Evolutionary conservation across 2,329 filamentous ascomycete species (phyloP), one percentile per base, ranked within the genome.

Genomic region (Camillea tinctor): DNA sequence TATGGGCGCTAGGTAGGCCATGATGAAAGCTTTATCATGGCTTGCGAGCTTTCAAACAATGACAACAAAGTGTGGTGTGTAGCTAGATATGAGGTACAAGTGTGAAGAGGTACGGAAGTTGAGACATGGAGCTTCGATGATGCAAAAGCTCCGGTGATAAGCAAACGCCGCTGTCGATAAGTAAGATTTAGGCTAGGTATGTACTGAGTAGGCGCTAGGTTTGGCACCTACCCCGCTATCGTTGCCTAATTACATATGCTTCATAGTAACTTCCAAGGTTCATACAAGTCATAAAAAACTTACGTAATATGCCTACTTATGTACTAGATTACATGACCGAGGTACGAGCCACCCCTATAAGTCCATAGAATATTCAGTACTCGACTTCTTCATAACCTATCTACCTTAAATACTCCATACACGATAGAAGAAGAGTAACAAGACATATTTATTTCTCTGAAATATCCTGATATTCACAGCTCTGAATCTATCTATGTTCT

Each of bases 1-100:
- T 59, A 99, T 95, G 48, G 95, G 93, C 63, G 92, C 93, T 71
- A 99, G 81, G 75, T 98, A 99, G 56, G 95, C 91, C 95, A 99
- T 99, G 58, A 57, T 71, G 66, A n/a, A 48, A 60, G 55, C 55
- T 67, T 69, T 60, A 30, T 55, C 71, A 73, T 71, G 58, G 59
- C 60, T 67, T 55, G 63, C 17, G 26, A 53, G 23, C 13, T 17
- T 8, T 22, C 22, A 19, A 24, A 53, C n/a, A 21, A 15, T 53
- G 51, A 21, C 23, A n/a, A 36, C 22, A 19, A 26, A n/a, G n/a
- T n/a, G 23, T 8, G 17, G 22, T 20, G 3, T 53, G 4, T 50
- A 9, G 51, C 7, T 19, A 52, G 23, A 23, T 6, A 4, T 52
- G 40, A 30, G 2, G 26, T 2, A 7, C 6, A 26, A 13, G 19